Base-by-base conservation (phyloP, 352 stramenopile genomes). In the Globisporangium ultimum region DNA sequence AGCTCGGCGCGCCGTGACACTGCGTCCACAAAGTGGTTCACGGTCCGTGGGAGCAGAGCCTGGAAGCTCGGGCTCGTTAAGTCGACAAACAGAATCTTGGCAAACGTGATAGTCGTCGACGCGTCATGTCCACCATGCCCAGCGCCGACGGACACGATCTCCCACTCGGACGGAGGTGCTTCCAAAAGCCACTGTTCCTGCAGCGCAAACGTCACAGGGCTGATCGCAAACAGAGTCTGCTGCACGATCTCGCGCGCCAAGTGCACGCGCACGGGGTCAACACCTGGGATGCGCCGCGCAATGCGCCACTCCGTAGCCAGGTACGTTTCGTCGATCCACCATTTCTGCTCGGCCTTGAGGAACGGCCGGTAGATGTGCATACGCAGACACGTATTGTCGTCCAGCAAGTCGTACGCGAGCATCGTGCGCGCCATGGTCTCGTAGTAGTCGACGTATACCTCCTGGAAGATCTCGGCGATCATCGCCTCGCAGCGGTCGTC, bases 101-200 rank as follows among this genome's bases (percentile, higher is more conserved):
- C 71, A 64, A 95, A 97, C 0, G 83, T 76, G 8, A 46, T 36
- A 52, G 52, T 43, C 42, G 58, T 12, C 18, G 58, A 32, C 24
- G 24, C 24, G 28, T 36, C 28, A 5, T 36, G 28, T 36, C 28
- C 40, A 24, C 61, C 61, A 55, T 54, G 57, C 12, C 53, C 56
- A 36, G 28, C 32, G 48, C 71, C 0, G 80, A 66, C 3, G 73
- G 80, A 65, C 3, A 71, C 66, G 41, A 95, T 72, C 40, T 93
- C 84, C 83, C 83, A 91, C 60, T 95, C 84, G 0, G 67, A 46
- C 13, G 83, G 81, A 9, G 82, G 81, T 1, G 75, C 72, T 50
- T 95, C 86, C 53, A 80, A 63, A 20, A 93, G 58, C 90, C 90
- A 97, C 22, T 97, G 83, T 47, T 95, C 76, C 43, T 98, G 87